phyloP scores from a whole-genome alignment of 805 yeast species.

The Saturnispora quitensis region DNA sequence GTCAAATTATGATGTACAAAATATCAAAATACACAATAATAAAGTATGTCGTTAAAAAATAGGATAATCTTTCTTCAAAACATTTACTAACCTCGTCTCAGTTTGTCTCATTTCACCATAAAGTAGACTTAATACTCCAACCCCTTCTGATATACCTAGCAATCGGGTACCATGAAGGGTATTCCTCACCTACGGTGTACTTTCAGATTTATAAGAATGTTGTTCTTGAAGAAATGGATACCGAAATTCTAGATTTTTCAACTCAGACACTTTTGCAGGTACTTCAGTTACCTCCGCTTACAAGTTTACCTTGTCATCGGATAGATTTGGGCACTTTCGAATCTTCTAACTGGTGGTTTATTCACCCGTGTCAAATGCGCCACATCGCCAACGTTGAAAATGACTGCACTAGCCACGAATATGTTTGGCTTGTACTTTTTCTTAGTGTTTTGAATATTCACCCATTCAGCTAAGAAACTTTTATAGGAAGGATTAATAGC shows the following conservation, averaged over 20 bases:
- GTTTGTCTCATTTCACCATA: neutral
- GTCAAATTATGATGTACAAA: neutral
- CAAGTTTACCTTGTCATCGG: neutral
- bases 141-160: neutral
- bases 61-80: neutral
- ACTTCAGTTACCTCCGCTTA: neutral
- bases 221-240: neutral
- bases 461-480: neutral
- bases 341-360: conserved; percentile 7
- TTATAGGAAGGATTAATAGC: neutral
- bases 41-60: neutral
- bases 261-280: neutral
- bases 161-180: conserved; percentile 4
- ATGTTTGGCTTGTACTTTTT: conserved; percentile 4
- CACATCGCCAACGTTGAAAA: neutral
- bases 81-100: neutral
- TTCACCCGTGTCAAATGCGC: conserved; percentile 16
- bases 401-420: neutral
- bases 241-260: neutral
- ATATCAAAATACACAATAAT: neutral
- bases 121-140: neutral
- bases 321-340: conserved; percentile 1
- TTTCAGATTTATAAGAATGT: conserved; percentile 4
- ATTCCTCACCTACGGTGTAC: conserved; percentile 6
- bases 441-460: neutral